Evolutionary conservation across 768 basidiomycete genomes (phyloP), one percentile per base, ranked within the genome.

Genomic region (Auricularia auricula-judae): DNA sequence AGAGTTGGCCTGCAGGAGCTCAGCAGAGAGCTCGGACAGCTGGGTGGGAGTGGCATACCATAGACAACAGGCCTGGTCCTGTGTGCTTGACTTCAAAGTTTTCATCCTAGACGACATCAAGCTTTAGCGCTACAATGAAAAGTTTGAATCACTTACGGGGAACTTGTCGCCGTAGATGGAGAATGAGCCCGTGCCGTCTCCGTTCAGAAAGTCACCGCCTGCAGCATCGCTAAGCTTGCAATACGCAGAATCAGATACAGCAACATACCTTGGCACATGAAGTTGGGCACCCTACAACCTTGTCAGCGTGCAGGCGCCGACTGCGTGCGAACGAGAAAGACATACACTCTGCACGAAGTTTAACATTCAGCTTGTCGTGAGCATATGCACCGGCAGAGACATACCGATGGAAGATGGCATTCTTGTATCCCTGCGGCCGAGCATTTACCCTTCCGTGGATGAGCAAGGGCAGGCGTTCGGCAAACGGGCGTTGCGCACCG

Each of bases 81-180:
- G 79, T 83, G 71, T 99, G 96, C 73, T 94, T 95, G 70, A 93
- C 85, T 63, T 83, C 81, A 71, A 98, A 98, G 75, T 94, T 98
- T 78, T 98, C 96, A 71, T 98, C 96, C 87, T 95, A 66, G 5
- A 56, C 29, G 56, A 18, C 11, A 67, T 53, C 23, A 65, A 21
- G 23, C 18, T 21, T 12, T 29, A 21, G 29, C 43, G 35, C n/a
- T 18, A 7, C 3, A 29, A 61, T 2, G n/a, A 66, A 60, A 7
- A 36, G 21, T 58, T 36, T 0, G 21, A 11, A 21, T 21, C 16
- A 76, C 85, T 65, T 54, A 95, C 94, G 0, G 87, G 89, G 71
- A 96, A 96, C 69, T 91, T 93, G 70, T 91, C 89, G 33, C 96
- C 96, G 70, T 97, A 98, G 68, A 99, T 92, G n/a, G 93, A 96